Evolutionary conservation across 1,139 yeast genomes (phyloP).

Genomic region (Meyerozyma carpophila): DNA sequence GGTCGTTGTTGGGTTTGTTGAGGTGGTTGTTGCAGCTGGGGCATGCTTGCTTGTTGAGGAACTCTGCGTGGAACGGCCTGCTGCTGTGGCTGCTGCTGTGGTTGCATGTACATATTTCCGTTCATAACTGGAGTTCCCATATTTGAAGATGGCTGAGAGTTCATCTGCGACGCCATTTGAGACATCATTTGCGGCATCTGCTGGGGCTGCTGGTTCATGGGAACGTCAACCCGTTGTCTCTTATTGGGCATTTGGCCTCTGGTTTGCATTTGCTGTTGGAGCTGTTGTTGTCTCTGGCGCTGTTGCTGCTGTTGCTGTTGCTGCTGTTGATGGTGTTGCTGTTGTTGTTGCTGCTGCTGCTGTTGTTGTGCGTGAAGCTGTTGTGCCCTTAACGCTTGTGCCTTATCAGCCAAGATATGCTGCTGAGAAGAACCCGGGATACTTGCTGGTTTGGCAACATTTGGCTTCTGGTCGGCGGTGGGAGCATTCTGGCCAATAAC

Average conservation of each 20-base stretch:
- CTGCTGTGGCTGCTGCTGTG: slow-evolving; percentile 9
- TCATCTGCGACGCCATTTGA: slow-evolving; percentile 7
- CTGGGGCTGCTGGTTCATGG: slow-evolving; percentile 3
- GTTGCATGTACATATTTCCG: slow-evolving; percentile 26
- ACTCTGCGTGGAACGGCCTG: slow-evolving; percentile 3
- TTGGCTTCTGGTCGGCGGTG: slow-evolving; percentile 3
- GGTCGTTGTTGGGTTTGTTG: slow-evolving; percentile 8
- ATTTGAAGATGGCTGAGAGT: slow-evolving; percentile 8
- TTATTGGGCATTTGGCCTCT: slow-evolving; percentile 4
- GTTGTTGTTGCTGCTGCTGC: slow-evolving; percentile 20
- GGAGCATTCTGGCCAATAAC: slow-evolving; percentile 1
- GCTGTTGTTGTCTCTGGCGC: slow-evolving; percentile 17
- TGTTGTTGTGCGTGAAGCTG: slow-evolving; percentile 13
- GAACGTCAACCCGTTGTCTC: neutral
- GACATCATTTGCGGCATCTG: slow-evolving; percentile 5
- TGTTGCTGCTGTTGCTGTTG: slow-evolving; percentile 17
- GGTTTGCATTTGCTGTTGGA: slow-evolving; percentile 7
- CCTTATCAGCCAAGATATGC: slow-evolving; percentile 6
- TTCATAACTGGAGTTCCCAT: slow-evolving; percentile 24
- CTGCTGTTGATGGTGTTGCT: slow-evolving; percentile 3
- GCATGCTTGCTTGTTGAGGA: slow-evolving; percentile 3
- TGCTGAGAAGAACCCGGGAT: slow-evolving; percentile 6
- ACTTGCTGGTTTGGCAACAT: slow-evolving; percentile 4
- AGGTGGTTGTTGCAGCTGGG: slow-evolving; percentile 4
- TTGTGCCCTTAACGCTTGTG: slow-evolving; percentile 15